Conservation (phyloP, 192 early-diverging fungal genomes). For the Entomortierella lignicola region DNA sequence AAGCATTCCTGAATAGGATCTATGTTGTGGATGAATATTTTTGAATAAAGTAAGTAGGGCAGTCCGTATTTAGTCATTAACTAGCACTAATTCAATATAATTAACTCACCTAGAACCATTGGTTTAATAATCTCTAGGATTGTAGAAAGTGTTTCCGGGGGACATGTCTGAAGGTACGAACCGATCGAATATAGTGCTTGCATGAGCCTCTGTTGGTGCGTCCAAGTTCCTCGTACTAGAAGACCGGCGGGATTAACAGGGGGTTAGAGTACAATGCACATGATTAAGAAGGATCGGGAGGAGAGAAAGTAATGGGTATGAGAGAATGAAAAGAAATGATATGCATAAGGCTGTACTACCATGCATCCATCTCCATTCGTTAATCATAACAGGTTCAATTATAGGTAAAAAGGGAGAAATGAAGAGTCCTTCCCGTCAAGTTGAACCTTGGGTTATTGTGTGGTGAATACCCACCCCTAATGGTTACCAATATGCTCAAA, state of each 20-base stretch:
- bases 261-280: neutral
- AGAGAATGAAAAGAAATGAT: neutral
- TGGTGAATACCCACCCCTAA: too few relatives aligned
- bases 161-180: constrained; percentile 30
- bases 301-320: neutral
- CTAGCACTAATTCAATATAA: too few relatives aligned
- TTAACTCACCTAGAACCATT: constrained; percentile 45
- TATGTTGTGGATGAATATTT: neutral
- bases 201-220: constrained; percentile 49
- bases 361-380: neutral
- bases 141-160: constrained; percentile 13
- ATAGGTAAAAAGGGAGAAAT: neutral
- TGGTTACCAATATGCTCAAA: too few relatives aligned
- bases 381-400: neutral
- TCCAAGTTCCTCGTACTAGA: constrained; percentile 32
- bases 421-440: neutral
- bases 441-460: too few relatives aligned
- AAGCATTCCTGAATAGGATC: constrained; percentile 40
- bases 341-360: neutral
- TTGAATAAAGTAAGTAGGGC: too few relatives aligned
- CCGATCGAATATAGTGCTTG: constrained; percentile 44
- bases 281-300: neutral
- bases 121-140: constrained; percentile 22
- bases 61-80: too few relatives aligned
- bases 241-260: neutral